Evolutionary conservation across 148 eudicot species (phyloP).

Genomic region (Fagopyrum homotropicum): DNA sequence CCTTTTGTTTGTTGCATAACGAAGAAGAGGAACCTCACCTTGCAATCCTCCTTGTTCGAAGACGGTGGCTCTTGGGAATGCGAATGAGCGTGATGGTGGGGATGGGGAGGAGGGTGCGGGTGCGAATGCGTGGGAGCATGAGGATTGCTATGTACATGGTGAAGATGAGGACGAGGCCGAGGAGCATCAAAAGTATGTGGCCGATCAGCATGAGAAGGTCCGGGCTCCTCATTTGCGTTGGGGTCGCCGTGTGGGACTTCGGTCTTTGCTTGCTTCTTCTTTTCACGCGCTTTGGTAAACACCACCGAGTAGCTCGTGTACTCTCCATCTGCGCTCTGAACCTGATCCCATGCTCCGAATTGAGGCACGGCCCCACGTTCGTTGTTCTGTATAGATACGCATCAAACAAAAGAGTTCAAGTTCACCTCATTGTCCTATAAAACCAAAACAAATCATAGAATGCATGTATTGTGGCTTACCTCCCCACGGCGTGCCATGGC

Average conservation of each 20-base stretch:
- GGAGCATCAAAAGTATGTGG: background rate
- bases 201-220: background rate
- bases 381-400: slow-evolving; percentile 1
- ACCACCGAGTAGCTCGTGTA: slow-evolving; percentile 8
- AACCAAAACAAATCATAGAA: too few species aligned
- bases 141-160: too few species aligned
- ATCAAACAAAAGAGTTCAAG: background rate
- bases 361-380: background rate
- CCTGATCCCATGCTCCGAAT: slow-evolving; percentile 13
- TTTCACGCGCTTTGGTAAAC: slow-evolving; percentile 3
- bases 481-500: slow-evolving; percentile 7
- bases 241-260: background rate
- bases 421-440: background rate
- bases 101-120: background rate
- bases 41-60: background rate
- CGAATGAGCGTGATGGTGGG: background rate
- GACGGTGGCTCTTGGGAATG: background rate
- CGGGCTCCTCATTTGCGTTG: background rate
- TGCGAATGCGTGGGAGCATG: background rate
- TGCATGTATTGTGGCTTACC: background rate
- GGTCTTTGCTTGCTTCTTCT: background rate
- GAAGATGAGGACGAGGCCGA: background rate
- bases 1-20: background rate
- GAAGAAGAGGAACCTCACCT: background rate
- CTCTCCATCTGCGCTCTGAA: background rate